Conservation (phyloP, 164 flowering plant species). For the Chimonanthus salicifolius region DNA sequence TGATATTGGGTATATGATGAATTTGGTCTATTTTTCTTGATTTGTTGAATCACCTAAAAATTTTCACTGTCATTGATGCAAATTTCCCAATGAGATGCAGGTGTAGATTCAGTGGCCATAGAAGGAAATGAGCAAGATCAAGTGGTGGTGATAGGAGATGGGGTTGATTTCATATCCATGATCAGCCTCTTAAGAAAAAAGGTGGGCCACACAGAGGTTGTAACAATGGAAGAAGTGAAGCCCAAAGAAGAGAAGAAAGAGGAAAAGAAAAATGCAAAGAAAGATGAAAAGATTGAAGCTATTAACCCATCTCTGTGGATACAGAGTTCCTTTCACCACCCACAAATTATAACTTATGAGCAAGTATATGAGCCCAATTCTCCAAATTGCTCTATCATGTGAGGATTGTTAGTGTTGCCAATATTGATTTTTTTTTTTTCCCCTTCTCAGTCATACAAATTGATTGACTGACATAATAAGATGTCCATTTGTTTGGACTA, state of each 20-base stretch:
- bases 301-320: neutral
- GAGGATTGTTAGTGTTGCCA: neutral
- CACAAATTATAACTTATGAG: neutral
- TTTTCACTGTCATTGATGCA: neutral
- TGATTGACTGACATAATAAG: no score
- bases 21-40: neutral
- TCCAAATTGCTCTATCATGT: slow-evolving; percentile 7
- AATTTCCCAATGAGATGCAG: slow-evolving; percentile 1
- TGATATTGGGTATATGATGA: no score
- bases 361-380: neutral
- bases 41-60: neutral
- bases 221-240: slow-evolving; percentile 24
- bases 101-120: slow-evolving; percentile 18
- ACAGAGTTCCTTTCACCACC: neutral
- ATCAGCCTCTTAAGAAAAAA: slow-evolving; percentile 19
- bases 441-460: no score
- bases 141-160: slow-evolving; percentile 31
- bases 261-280: neutral
- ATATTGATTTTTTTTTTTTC: no score
- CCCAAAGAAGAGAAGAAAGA: neutral
- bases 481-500: no score
- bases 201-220: slow-evolving; percentile 17
- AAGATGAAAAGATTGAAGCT: neutral
- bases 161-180: slow-evolving; percentile 23
- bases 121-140: slow-evolving; percentile 17